Evolutionary conservation across 2,329 filamentous ascomycete species (phyloP), one percentile per base, ranked within the genome.

Genomic region (Raffaelea ambrosiae): DNA sequence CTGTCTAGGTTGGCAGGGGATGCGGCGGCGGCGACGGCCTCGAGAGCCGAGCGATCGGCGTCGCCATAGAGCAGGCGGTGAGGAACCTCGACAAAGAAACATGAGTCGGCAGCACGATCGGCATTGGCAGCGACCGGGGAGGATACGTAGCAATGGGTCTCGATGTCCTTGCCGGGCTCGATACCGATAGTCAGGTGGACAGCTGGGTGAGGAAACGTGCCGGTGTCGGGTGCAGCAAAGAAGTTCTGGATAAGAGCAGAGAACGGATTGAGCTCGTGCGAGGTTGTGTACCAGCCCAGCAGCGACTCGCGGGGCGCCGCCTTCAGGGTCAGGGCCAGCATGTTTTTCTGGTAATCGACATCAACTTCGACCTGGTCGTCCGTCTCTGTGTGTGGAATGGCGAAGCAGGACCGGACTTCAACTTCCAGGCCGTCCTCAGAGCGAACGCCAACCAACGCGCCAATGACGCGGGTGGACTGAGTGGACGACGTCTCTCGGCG

Each of bases 331-430:
- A 98, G 76, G 51, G 87, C 85, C 50, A 97, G 83, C 93, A 98
- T 98, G 69, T 91, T 90, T 80, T 97, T 97, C 73, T 98, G 93
- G 71, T 97, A 98, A 71, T 98, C 93, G 78, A 98, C 95, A 66
- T 98, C 93, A 55, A 98, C 93, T 71, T 98, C 93, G 61, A 98
- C 93, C 71, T 98, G 93, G 70, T 98, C 93, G 66, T 90, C 86
- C 58, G 91, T 95, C 73, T 98, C 93, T 58, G 91, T 97, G 74
- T 98, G 93, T 57, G 91, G 90, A 63, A 98, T 95, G 58, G 93
- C 93, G 67, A 98, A 98, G 73, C 88, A 91, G 63, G 88, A 94
- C 64, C 88, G 84, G 62, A 98, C 93, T 70, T 95, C 89, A 62
- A 95, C 88, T 68, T 97, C 91, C 64, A 86, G 88, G 67, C 91